Evolutionary conservation across 2,329 filamentous ascomycete genomes (phyloP).

Genomic region (Hypoxylon sp.): DNA sequence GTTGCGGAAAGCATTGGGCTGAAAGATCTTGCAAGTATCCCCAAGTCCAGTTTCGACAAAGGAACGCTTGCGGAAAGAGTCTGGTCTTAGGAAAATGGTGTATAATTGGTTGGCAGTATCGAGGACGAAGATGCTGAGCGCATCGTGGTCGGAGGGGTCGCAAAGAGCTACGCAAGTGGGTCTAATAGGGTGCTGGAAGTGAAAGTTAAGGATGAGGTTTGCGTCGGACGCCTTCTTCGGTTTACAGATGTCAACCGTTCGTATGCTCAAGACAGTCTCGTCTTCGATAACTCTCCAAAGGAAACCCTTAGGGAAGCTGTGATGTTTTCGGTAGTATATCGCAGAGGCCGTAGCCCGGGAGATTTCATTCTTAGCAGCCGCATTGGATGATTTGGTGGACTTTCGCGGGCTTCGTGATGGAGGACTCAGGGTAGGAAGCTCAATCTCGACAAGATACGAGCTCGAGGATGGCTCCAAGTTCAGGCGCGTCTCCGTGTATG

Average conservation of each 20-base stretch:
- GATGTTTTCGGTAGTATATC: conserved; percentile 85
- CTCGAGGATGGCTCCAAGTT: conserved; percentile 82
- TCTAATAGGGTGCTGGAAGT: conserved; percentile 81
- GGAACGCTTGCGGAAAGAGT: conserved; percentile 81
- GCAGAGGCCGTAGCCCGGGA: conserved; percentile 83
- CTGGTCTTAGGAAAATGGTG: conserved; percentile 84
- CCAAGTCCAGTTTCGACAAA: conserved; percentile 80
- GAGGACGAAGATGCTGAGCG: conserved; percentile 73
- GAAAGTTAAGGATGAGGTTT: conserved; percentile 81
- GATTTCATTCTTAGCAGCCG: conserved; percentile 74
- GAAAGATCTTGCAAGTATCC: conserved; percentile 82
- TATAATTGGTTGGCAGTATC: conserved; percentile 84
- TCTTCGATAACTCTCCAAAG: conserved; percentile 92
- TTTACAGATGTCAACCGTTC: conserved; percentile 84
- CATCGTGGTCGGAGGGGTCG: conserved; percentile 77
- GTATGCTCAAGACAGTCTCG: conserved; percentile 84
- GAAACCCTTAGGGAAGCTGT: conserved; percentile 85
- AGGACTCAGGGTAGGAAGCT: conserved; percentile 71
- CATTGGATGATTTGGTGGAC: conserved; percentile 57
- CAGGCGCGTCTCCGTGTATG: conserved; percentile 90
- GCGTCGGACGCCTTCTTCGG: conserved; percentile 76
- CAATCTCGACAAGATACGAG: conserved; percentile 79
- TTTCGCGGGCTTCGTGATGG: conserved; percentile 62
- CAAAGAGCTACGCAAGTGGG: conserved; percentile 85
- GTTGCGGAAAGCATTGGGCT: conserved; percentile 75